Conservation (phyloP, 345 rosid genomes). For the Rhodamnia rubescens region DNA sequence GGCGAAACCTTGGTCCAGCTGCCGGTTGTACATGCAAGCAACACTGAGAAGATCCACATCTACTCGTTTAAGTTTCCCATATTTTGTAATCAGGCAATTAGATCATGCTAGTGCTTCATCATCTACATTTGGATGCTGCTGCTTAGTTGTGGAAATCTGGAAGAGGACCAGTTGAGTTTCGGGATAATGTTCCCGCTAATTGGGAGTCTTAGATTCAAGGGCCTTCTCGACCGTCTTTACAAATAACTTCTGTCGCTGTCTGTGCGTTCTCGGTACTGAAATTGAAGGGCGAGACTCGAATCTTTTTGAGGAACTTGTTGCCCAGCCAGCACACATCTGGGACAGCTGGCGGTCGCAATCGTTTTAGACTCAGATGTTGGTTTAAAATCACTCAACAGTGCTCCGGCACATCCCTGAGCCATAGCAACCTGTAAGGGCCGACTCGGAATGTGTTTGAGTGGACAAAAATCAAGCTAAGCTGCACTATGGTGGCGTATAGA, state of each 20-base stretch:
- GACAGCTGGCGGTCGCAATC: neutral
- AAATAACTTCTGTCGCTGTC: neutral
- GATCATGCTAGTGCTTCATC: neutral
- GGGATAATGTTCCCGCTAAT: neutral
- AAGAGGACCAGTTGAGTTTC: neutral
- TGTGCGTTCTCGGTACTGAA: neutral
- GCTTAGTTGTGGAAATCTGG: neutral
- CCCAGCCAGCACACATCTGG: neutral
- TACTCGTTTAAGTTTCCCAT: neutral
- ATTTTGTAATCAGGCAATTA: neutral
- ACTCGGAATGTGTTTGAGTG: neutral
- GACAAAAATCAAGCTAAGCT: neutral
- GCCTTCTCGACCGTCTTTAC: neutral
- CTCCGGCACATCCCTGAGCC: neutral
- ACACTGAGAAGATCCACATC: neutral
- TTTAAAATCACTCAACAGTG: neutral
- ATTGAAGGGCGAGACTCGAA: neutral
- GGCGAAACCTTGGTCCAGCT: neutral
- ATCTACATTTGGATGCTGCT: neutral
- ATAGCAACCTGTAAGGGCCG: neutral
- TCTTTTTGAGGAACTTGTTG: neutral
- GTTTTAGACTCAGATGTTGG: neutral
- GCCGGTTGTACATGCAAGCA: neutral
- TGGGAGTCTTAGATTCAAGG: neutral
- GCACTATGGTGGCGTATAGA: neutral